These are phyloP conservation scores for Pilatotrama ljubarskyi DNA, from an alignment of 768 basidiomycete species.

Conservation along the genomic window DNA sequence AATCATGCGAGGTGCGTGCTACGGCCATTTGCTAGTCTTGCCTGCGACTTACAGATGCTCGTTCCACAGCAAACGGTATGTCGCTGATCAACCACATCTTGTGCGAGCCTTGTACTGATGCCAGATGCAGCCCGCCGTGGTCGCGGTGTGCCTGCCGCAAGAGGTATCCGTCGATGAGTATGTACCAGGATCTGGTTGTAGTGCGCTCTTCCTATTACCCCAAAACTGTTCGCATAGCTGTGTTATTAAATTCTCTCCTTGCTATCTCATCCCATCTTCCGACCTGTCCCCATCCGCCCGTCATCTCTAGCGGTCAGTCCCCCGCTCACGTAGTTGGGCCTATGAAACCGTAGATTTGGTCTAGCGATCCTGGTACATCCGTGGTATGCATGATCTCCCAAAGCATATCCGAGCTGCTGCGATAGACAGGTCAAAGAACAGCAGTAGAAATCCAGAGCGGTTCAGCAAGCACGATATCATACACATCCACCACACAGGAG, in stretches of 20 bases:
- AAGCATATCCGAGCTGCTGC: background rate
- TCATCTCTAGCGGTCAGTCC: background rate
- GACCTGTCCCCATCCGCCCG: background rate
- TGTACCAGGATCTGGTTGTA: slow-evolving; percentile 18
- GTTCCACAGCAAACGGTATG: slow-evolving; percentile 72
- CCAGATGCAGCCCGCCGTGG: slow-evolving; percentile 73
- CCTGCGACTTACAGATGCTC: slow-evolving; percentile 21
- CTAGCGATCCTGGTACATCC: no score
- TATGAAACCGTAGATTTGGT: no score
- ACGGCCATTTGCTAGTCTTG: background rate
- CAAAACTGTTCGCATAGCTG: slow-evolving; percentile 29
- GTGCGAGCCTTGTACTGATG: slow-evolving; percentile 2
- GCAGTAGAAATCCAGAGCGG: background rate
- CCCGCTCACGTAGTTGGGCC: background rate
- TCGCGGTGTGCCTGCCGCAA: slow-evolving; percentile 72
- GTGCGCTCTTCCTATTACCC: slow-evolving; percentile 11
- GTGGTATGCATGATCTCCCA: background rate
- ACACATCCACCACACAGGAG: background rate
- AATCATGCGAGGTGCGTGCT: slow-evolving; percentile 88
- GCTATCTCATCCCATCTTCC: background rate
- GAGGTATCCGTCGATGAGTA: slow-evolving; percentile 79
- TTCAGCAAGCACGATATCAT: slow-evolving; percentile 4
- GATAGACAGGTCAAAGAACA: background rate
- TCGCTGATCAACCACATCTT: background rate
- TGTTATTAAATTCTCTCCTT: slow-evolving; percentile 24